Evolutionary conservation across 192 early-diverging fungal genomes (phyloP), one percentile per base, ranked within the genome.

Genomic region (Backusella westeae): DNA sequence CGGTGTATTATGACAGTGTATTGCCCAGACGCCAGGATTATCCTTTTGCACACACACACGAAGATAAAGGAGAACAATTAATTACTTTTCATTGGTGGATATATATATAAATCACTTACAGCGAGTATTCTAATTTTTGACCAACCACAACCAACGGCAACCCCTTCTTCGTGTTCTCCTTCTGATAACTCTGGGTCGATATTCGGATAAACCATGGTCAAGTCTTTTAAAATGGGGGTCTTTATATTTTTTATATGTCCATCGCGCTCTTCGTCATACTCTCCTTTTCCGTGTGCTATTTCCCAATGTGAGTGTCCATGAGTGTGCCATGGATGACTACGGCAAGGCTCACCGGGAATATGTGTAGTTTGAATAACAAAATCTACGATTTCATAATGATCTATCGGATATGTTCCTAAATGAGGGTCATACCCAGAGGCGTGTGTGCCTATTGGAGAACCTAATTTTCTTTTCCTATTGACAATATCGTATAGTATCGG

Each of bases 231-330:
- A 21, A 79, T 19, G 1, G 78, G 78, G 1, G 1, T 32, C 23
- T 38, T 2, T 19, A 73, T 15, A 35, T 68, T 75, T 10, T 53
- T 46, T 19, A 36, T 65, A 29, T 74, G 14, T n/a, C 72, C 72
- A 53, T 79, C 65, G 19, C 29, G 10, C 26, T 49, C 42, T 53
- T 74, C 67, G 32, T 56, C 41, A 63, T 79, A 82, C 29, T 75
- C 69, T 34, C 81, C 81, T 49, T 69, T 49, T 26, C 81, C 81
- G 15, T 70, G n/a, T 21, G 81, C 69, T 34, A 82, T 75, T 73
- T 71, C 74, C 76, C 76, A 82, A 65, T 79, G 77, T 36, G 69
- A 75, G 26, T 82, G 81, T 10, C 81, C 81, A 23, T 82, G 81
- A 6, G 74, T 79, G 65, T 82, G 81, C 77, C 78, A 82, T 15